A percentile compares a stretch with the other conserved stretches of the same genome.
These are phyloP conservation scores for Vickermania ingenoplastis DNA, from an alignment of 208 protist species.

Conservation along the genomic window DNA sequence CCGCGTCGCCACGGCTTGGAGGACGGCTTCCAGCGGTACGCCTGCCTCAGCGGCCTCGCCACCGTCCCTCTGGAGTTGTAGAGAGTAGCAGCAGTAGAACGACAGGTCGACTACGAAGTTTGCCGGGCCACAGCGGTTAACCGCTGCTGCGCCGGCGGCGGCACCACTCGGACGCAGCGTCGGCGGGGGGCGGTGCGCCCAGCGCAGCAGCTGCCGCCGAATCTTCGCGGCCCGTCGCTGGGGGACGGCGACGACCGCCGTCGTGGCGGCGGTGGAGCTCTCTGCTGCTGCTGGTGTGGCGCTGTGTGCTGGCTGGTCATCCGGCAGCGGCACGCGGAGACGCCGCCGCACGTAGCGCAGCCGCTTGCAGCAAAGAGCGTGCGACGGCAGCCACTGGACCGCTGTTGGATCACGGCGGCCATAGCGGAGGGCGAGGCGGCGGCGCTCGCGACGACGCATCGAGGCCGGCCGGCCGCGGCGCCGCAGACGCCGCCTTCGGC, in stretches of 20 bases:
- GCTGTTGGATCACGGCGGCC: conserved; percentile 9
- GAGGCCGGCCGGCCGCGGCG: conserved; percentile 20
- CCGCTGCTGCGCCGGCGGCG: no score
- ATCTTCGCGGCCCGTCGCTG: conserved; percentile 20
- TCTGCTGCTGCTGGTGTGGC: conserved; percentile 7
- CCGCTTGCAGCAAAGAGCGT: conserved; percentile 24
- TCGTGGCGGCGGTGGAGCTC: background rate
- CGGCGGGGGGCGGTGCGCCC: conserved; percentile 16
- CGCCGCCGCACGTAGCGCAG: conserved; percentile 20
- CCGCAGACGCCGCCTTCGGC: conserved; percentile 30
- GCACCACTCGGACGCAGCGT: no score
- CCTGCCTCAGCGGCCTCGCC: no score
- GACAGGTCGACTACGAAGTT: no score
- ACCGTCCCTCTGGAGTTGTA: no score
- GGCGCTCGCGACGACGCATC: conserved; percentile 9
- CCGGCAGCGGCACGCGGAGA: background rate
- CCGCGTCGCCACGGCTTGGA: no score
- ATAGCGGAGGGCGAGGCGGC: conserved; percentile 11
- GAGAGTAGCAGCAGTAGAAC: background rate
- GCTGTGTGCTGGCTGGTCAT: no score
- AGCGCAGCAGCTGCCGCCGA: conserved; percentile 60
- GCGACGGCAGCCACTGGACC: conserved; percentile 43
- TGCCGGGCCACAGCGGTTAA: no score
- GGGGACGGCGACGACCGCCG: conserved; percentile 7
- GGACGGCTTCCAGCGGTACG: no score